Conservation (phyloP, 1,139 yeast species). For the Kodamaea ohmeri region DNA sequence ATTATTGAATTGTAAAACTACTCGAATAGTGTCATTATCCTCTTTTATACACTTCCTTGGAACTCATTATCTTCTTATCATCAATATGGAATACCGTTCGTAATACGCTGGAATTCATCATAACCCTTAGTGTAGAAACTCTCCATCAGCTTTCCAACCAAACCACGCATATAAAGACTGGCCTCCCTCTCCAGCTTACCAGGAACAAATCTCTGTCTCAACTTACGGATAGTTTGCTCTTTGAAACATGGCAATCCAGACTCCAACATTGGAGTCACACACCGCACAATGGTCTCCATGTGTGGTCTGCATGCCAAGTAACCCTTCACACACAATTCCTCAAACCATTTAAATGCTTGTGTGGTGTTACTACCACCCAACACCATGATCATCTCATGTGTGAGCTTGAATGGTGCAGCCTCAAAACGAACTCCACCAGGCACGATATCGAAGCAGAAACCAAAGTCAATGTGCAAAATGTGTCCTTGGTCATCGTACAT, state of each 20-base stretch:
- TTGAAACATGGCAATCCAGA: constrained; percentile 97
- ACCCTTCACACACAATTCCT: constrained; percentile 91
- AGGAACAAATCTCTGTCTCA: constrained; percentile 78
- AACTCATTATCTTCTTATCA: not conserved
- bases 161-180: constrained; percentile 67
- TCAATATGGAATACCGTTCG: constrained; percentile 92
- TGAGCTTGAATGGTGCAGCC: constrained; percentile 94
- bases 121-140: constrained; percentile 90
- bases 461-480: constrained; percentile 93
- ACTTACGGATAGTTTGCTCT: constrained; percentile 72
- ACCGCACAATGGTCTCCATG: constrained; percentile 79
- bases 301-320: constrained; percentile 87
- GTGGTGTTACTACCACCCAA: constrained; percentile 87
- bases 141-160: constrained; percentile 81
- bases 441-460: constrained; percentile 96
- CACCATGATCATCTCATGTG: constrained; percentile 93
- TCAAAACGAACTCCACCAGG: constrained; percentile 99
- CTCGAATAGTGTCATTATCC: no score
- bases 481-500: constrained; percentile 98
- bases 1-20: no score
- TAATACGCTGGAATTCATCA: constrained; percentile 93
- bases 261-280: constrained; percentile 90
- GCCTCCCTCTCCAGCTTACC: constrained; percentile 83
- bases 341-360: constrained; percentile 91
- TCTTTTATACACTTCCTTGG: no score